Conservation (phyloP, 164 flowering plant genomes). For the Magnolia changhungtana region DNA sequence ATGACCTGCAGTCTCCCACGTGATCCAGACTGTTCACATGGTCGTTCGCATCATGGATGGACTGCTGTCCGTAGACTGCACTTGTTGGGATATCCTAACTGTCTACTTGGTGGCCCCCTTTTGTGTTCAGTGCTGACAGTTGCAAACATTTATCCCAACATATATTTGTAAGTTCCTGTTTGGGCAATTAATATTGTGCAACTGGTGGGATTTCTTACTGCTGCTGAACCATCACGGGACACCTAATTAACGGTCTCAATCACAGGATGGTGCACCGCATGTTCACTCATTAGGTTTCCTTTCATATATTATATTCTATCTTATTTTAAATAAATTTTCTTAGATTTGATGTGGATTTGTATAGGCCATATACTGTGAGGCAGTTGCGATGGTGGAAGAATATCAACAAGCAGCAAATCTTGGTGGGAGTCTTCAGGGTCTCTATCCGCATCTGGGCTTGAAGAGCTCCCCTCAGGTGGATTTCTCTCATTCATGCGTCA, state of each 20-base stretch:
- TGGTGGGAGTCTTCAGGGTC: constrained; percentile 50
- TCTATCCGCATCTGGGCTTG: constrained; percentile 65
- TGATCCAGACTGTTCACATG: too few relatives aligned
- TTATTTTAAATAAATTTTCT: neutral
- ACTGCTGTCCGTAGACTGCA: too few relatives aligned
- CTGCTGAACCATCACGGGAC: neutral
- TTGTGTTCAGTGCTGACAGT: too few relatives aligned
- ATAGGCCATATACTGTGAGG: constrained; percentile 83
- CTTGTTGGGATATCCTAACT: too few relatives aligned
- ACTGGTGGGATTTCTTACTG: neutral
- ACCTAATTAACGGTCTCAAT: neutral
- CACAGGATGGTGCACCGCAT: neutral
- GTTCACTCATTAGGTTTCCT: neutral
- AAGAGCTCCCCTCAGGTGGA: constrained; percentile 88
- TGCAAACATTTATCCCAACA: neutral
- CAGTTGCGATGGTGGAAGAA: constrained; percentile 84
- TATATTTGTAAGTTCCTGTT: neutral
- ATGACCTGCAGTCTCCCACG: neutral
- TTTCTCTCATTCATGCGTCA: constrained; percentile 31
- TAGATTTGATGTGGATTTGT: neutral
- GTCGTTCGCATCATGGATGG: too few relatives aligned
- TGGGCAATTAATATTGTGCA: neutral
- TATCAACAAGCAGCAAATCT: constrained; percentile 73
- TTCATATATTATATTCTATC: neutral
- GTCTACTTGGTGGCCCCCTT: too few relatives aligned